These are phyloP conservation scores for Globisporangium abappressorium DNA, from an alignment of 352 stramenopile species.

Conservation along the genomic window DNA sequence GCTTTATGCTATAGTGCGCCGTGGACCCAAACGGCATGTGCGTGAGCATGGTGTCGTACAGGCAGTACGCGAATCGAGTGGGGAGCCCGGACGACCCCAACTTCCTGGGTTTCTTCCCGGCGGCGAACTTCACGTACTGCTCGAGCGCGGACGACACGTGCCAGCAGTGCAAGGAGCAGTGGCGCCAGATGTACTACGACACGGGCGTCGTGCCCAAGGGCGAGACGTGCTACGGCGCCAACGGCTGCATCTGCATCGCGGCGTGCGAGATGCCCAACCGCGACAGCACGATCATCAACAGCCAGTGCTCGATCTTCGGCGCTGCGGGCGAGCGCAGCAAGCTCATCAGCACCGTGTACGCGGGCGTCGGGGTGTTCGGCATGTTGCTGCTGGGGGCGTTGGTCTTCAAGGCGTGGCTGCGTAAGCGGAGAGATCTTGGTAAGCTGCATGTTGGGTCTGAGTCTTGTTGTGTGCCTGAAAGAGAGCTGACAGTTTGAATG, in stretches of 20 bases:
- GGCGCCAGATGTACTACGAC: slow-evolving; percentile 5
- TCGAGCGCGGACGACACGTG: slow-evolving; percentile 14
- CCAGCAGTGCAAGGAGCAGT: slow-evolving; percentile 8
- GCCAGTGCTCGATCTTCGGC: not conserved
- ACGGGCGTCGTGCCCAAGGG: not conserved
- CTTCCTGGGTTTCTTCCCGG: slow-evolving; percentile 16
- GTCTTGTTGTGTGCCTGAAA: not conserved
- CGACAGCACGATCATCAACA: slow-evolving; percentile 4
- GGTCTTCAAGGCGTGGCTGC: slow-evolving; percentile 10
- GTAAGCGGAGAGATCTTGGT: not conserved
- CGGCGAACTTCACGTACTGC: slow-evolving; percentile 22
- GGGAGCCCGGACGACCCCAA: slow-evolving; percentile 1
- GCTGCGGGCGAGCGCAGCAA: not conserved
- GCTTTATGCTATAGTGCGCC: slow-evolving; percentile 6
- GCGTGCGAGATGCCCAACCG: slow-evolving; percentile 19
- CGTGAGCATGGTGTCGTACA: slow-evolving; percentile 13
- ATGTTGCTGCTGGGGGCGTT: slow-evolving; percentile 5
- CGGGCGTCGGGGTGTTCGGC: not conserved
- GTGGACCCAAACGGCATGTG: slow-evolving; percentile 16
- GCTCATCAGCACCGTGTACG: slow-evolving; percentile 7
- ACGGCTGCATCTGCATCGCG: slow-evolving; percentile 17
- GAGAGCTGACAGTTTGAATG: not conserved
- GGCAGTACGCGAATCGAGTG: not conserved
- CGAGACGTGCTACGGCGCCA: slow-evolving; percentile 8
- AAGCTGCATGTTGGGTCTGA: not conserved